These are phyloP conservation scores for Hygrocybe punicea DNA, from an alignment of 768 basidiomycete species.

Conservation along the genomic window DNA sequence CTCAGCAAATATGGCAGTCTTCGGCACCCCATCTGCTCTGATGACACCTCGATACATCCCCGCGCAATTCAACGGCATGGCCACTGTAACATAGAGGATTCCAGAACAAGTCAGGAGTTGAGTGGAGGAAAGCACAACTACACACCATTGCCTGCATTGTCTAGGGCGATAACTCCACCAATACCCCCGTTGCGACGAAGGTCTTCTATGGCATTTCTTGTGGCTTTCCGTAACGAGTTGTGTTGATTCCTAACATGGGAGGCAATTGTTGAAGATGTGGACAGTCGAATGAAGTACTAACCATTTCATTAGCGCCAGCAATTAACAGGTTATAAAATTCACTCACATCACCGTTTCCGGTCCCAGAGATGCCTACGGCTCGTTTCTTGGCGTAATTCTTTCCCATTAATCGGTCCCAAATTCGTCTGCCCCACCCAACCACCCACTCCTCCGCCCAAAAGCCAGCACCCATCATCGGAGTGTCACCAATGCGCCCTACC, in stretches of 20 bases:
- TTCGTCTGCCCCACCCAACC: constrained; percentile 29
- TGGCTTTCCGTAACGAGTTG: constrained; percentile 56
- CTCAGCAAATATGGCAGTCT: constrained; percentile 75
- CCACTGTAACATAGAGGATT: constrained; percentile 44
- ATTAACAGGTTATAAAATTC: not conserved
- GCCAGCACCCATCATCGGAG: constrained; percentile 71
- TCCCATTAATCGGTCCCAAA: constrained; percentile 42
- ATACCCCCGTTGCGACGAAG: constrained; percentile 56
- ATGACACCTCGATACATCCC: constrained; percentile 86
- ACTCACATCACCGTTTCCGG: constrained; percentile 80
- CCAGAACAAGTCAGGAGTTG: not conserved
- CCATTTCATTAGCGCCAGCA: constrained; percentile 4
- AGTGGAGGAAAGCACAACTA: not conserved
- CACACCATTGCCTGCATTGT: constrained; percentile 65
- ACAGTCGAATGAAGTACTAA: constrained; percentile 75
- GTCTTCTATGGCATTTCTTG: constrained; percentile 53
- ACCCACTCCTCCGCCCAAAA: constrained; percentile 86
- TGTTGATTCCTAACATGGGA: constrained; percentile 58
- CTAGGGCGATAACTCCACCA: constrained; percentile 75
- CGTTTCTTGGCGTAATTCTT: constrained; percentile 23
- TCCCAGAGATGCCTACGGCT: constrained; percentile 76
- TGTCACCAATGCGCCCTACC: constrained; percentile 79
- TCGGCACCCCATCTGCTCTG: constrained; percentile 60
- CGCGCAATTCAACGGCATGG: constrained; percentile 69
- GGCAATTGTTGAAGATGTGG: constrained; percentile 64